A percentile compares a stretch with the other conserved stretches of the same genome.
These are phyloP conservation scores for Colletotrichum sansevieriae DNA, from an alignment of 2,329 filamentous ascomycete species.

Conservation along the genomic window DNA sequence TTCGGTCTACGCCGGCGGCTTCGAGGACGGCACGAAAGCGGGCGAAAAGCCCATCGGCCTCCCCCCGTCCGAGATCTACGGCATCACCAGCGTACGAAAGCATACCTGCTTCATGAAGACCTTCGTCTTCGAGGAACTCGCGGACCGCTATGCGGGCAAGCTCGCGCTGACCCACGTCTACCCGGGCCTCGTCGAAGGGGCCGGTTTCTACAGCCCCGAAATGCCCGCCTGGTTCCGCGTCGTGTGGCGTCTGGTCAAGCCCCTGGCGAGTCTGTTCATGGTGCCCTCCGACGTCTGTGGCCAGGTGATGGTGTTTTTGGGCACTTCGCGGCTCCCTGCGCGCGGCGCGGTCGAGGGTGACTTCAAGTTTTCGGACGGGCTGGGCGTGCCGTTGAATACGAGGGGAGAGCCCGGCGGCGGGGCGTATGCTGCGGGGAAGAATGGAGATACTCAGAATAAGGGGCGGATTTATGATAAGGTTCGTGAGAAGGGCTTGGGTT, in stretches of 20 bases:
- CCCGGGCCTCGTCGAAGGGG: slow-evolving; percentile 35
- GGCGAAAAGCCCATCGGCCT: slow-evolving; percentile 30
- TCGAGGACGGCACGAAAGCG: slow-evolving; percentile 30
- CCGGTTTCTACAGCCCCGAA: slow-evolving; percentile 16
- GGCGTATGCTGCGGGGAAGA: slow-evolving; percentile 27
- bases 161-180: slow-evolving; percentile 33
- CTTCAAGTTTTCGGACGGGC: neutral
- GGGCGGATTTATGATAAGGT: slow-evolving; percentile 31
- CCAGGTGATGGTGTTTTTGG: slow-evolving; percentile 26
- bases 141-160: slow-evolving; percentile 21
- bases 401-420: slow-evolving; percentile 27
- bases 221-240: slow-evolving; percentile 32
- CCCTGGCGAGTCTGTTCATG: slow-evolving; percentile 24
- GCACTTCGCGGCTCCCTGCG: slow-evolving; percentile 30
- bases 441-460: slow-evolving; percentile 8
- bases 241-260: slow-evolving; percentile 23
- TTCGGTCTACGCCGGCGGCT: slow-evolving; percentile 36
- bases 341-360: neutral
- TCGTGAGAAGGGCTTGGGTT: slow-evolving; percentile 18
- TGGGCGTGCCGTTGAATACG: neutral
- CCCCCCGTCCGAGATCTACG: slow-evolving; percentile 26
- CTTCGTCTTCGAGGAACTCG: slow-evolving; percentile 33
- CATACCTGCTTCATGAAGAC: slow-evolving; percentile 36
- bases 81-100: slow-evolving; percentile 30
- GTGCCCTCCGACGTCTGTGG: slow-evolving; percentile 25